Percentiles rank a stretch among this genome's conserved stretches.
Evolutionary conservation across 257 asterid species (phyloP).

Genomic region (Nicotiana tomentosiformis): DNA sequence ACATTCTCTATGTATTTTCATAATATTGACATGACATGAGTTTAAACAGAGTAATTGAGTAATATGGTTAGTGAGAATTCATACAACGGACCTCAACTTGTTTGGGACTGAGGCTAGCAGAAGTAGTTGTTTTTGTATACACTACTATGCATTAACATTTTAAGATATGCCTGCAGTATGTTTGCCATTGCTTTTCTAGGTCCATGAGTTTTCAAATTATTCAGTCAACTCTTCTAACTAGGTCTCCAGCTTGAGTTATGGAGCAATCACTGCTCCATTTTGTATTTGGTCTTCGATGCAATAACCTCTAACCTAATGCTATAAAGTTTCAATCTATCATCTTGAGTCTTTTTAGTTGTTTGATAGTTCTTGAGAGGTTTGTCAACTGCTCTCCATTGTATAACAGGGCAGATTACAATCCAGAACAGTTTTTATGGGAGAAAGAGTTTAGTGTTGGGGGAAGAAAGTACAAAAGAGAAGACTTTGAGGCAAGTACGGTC

Average conservation of each 20-base stretch:
- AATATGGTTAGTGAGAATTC: too few species aligned
- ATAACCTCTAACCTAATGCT: conserved; percentile 8
- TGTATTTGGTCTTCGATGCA: not conserved
- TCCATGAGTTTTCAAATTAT: not conserved
- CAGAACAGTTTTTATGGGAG: conserved; percentile 88
- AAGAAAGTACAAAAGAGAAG: conserved; percentile 75
- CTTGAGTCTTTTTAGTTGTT: conserved; percentile 5
- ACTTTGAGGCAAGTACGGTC: conserved; percentile 99
- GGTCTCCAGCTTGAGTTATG: not conserved
- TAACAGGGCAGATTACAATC: conserved; percentile 92
- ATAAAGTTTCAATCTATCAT: not conserved
- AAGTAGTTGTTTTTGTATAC: too few species aligned
- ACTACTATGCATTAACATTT: too few species aligned
- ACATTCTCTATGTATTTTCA: too few species aligned
- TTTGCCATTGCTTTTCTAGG: not conserved
- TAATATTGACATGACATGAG: too few species aligned
- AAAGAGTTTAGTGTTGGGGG: conserved; percentile 79
- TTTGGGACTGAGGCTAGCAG: too few species aligned
- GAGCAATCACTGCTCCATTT: not conserved
- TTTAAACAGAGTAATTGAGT: too few species aligned
- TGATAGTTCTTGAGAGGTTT: not conserved
- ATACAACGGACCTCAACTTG: too few species aligned
- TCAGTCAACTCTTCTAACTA: not conserved
- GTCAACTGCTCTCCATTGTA: conserved; percentile 13
- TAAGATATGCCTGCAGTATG: not conserved